Base-by-base conservation (phyloP, 257 asterid species). In the Nicotiana knightiana region DNA sequence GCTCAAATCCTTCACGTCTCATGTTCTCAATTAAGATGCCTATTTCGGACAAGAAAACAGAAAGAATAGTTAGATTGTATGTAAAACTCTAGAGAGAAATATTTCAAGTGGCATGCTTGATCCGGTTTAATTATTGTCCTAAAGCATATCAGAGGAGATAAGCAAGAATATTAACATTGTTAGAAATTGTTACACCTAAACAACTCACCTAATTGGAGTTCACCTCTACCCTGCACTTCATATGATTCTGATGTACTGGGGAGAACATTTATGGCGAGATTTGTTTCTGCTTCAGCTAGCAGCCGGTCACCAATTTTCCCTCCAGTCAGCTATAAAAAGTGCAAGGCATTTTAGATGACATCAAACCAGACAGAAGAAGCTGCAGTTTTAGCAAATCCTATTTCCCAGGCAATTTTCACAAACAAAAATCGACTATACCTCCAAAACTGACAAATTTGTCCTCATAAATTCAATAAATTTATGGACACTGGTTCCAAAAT, bases 161-260 rank as follows among this genome's bases (percentile, higher is more conserved):
- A 32, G 32, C 48, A 65, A 3, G 17, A 73, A 26, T 43, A 43
- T 54, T 48, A 15, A 51, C 63, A 75, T 51, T 75, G 46, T 28
- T 15, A 28, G 43, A 73, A n/a, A 55, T 51, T 48, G 80, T 51
- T 75, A 75, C 80, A 48, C 46, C 46, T 43, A 75, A 81, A 82
- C 57, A 83, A 62, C 93, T 85, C 82, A 94, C 99, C 99, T 88
- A 96, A 89, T 82, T 96, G 99, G 89, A 96, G 98, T 90, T 96
- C 99, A 87, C 99, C 99, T 89, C 99, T 89, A 85, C 99, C 99
- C 86, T 94, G 99, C 87, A 96, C 99, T 92, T 96, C 99, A 91
- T 88, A 94, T 61, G 99, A 91, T 37, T 96, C 99, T 4, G 99
- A 92, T 82, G 91, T 83, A 64, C 94, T 92, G 73, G 97, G 97